Evolutionary conservation across 306 rosid species (phyloP), one percentile per base, ranked within the genome.

Genomic region (Albizia julibrissin): DNA sequence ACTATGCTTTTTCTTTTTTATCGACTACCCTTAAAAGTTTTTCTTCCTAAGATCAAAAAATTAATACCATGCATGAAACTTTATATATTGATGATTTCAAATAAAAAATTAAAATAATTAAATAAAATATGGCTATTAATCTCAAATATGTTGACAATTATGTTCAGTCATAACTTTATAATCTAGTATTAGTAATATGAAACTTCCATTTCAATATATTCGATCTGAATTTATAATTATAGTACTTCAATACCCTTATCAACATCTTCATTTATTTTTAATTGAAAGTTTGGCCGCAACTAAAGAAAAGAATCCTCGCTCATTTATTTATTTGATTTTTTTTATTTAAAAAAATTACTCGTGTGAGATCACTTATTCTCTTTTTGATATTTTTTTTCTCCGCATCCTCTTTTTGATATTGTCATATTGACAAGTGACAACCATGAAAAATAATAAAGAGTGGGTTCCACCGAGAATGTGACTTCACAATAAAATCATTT

Each of bases 381-480:
- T 44, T 44, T 43, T 56, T 67, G 42, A 43, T 76, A 76, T 69
- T n/a, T n/a, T n/a, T n/a, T n/a, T n/a, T n/a, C n/a, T n/a, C n/a
- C n/a, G n/a, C n/a, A n/a, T n/a, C n/a, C 58, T 81, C 58, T 44
- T 44, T 43, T 56, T 67, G 42, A 43, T 76, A 76, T n/a, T n/a
- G n/a, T n/a, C n/a, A n/a, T n/a, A n/a, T n/a, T 18, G 66, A 27
- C 59, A 24, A 76, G 58, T 11, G 66, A 27, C 59, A 24, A 39
- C 58, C 18, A 40, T 8, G 18, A 64, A 68, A 68, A 18, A 39
- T 9, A 31, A 69, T 43, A 58, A 16, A 58, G 22, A 18, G 46
- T 46, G 24, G 78, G 77, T 31, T 54, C 77, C 71, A 21, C 31
- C 19, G 0, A 16, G 58, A 75, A 67, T 69, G 67, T 39, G 64